phyloP scores from a whole-genome alignment of 2,329 filamentous ascomycete species.

The Chaetomiaceae sp. region DNA sequence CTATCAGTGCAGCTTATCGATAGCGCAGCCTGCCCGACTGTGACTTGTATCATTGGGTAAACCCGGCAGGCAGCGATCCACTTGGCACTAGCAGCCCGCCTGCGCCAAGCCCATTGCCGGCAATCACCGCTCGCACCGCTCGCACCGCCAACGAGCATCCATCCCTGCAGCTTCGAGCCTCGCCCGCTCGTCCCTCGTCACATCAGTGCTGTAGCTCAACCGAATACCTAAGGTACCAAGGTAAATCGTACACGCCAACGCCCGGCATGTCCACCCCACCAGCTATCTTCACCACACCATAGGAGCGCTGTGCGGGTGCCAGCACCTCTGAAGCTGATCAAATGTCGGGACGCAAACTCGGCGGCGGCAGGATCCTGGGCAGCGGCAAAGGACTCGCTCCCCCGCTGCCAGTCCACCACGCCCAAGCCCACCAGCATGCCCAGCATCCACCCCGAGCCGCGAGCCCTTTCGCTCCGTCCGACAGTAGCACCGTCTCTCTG shows the following conservation, averaged over 20 bases:
- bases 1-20: not conserved
- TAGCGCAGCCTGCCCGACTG: constrained; percentile 4
- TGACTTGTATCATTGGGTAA: not conserved
- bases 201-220: no score
- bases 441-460: constrained; percentile 31
- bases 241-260: not conserved
- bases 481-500: constrained; percentile 29
- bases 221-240: no score
- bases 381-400: constrained; percentile 78
- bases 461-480: constrained; percentile 24
- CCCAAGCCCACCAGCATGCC: no score
- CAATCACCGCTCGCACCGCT: not conserved
- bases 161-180: constrained; percentile 4
- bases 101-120: constrained; percentile 4
- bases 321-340: no score
- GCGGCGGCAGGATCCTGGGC: constrained; percentile 85
- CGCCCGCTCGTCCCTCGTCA: not conserved
- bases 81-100: not conserved
- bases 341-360: constrained; percentile 85
- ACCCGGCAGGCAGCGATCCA: not conserved
- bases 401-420: constrained; percentile 22
- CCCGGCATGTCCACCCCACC: constrained; percentile 1
- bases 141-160: no score
- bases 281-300: not conserved
- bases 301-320: not conserved